Evolutionary conservation across 352 stramenopile species (phyloP).

Genomic region (Globisporangium solare): DNA sequence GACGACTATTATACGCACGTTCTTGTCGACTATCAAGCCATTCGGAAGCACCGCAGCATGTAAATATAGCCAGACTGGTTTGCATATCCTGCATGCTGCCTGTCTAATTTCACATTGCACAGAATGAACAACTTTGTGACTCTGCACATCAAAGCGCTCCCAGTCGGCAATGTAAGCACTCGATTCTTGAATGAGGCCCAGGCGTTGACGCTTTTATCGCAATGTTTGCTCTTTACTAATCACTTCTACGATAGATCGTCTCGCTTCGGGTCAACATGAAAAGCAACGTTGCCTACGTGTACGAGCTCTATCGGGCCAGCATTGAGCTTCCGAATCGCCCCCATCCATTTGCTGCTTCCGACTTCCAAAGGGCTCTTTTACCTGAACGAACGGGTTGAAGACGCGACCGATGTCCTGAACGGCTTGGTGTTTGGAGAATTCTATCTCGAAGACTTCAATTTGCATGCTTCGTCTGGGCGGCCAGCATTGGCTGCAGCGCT

Average conservation of each 20-base stretch:
- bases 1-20: constrained; percentile 49
- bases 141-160: constrained; percentile 72
- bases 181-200: background rate
- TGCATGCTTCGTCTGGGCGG: constrained; percentile 20
- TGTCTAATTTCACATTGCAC: background rate
- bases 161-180: constrained; percentile 54
- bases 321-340: constrained; percentile 48
- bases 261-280: constrained; percentile 53
- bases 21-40: constrained; percentile 41
- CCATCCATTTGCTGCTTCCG: constrained; percentile 61
- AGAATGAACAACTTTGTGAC: constrained; percentile 56
- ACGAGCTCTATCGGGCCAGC: constrained; percentile 72
- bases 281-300: constrained; percentile 56
- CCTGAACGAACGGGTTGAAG: constrained; percentile 53
- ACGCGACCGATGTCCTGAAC: constrained; percentile 55
- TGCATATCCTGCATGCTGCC: background rate
- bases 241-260: constrained; percentile 31
- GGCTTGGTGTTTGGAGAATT: constrained; percentile 64
- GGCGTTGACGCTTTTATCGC: background rate
- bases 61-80: constrained; percentile 17
- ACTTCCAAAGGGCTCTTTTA: constrained; percentile 68
- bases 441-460: constrained; percentile 63
- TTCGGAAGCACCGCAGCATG: constrained; percentile 55
- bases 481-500: background rate
- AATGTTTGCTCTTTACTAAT: background rate